Evolutionary conservation across 164 flowering plant genomes (phyloP).

Genomic region (Cinnamomum micranthum): DNA sequence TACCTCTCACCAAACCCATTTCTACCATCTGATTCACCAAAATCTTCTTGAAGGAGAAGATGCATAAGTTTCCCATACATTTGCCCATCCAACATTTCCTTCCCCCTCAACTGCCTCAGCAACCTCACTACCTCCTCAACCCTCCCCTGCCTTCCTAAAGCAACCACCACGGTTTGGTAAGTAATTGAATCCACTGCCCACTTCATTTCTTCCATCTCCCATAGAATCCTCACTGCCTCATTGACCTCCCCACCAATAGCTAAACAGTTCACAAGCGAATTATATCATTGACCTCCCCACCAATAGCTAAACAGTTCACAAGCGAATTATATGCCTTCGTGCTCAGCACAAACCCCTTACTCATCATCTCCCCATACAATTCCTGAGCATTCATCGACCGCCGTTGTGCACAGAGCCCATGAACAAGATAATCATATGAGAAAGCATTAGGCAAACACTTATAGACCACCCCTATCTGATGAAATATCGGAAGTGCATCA

Average conservation of each 20-base stretch:
- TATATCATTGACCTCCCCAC: constrained; percentile 76
- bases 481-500: constrained; percentile 82
- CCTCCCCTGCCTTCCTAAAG: constrained; percentile 52
- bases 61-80: constrained; percentile 49
- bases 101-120: constrained; percentile 58
- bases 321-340: constrained; percentile 73
- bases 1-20: not conserved
- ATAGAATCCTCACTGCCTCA: constrained; percentile 57
- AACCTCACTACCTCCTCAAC: constrained; percentile 45
- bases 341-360: constrained; percentile 60
- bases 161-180: constrained; percentile 61
- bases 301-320: constrained; percentile 72
- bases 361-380: constrained; percentile 62
- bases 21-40: constrained; percentile 12
- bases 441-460: constrained; percentile 54
- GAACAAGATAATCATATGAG: constrained; percentile 69
- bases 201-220: constrained; percentile 67
- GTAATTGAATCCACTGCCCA: constrained; percentile 62
- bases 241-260: constrained; percentile 76
- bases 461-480: constrained; percentile 76
- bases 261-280: too few species aligned
- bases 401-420: constrained; percentile 85
- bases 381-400: constrained; percentile 73
- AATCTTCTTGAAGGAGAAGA: constrained; percentile 44
- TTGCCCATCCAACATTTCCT: constrained; percentile 48